Percentiles rank a stretch among this genome's conserved stretches.
These are phyloP conservation scores for Gossypium laxum DNA, from an alignment of 441 rosid genomes.

Conservation along the genomic window DNA sequence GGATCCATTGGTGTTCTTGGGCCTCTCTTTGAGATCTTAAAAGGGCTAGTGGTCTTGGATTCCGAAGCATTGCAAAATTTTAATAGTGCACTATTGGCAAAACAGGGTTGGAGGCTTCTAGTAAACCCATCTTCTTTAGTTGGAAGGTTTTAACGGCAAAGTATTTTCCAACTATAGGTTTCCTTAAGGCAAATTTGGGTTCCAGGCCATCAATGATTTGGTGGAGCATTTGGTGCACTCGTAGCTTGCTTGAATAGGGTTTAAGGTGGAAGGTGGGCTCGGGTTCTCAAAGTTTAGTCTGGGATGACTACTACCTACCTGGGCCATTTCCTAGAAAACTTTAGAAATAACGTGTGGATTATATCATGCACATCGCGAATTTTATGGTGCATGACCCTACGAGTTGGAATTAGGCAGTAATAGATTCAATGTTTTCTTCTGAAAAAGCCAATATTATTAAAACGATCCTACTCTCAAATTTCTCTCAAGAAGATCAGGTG, in stretches of 20 bases:
- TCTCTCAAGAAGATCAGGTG: too few relatives aligned
- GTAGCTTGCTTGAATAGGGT: background rate
- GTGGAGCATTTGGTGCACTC: background rate
- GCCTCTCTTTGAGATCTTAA: background rate
- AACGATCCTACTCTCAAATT: too few relatives aligned
- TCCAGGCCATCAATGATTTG: background rate
- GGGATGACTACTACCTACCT: background rate
- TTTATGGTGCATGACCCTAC: too few relatives aligned
- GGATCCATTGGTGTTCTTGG: background rate
- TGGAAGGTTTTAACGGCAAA: background rate
- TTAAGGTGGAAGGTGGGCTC: background rate
- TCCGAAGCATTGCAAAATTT: background rate
- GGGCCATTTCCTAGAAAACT: too few relatives aligned
- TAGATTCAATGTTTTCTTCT: too few relatives aligned
- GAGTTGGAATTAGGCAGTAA: too few relatives aligned
- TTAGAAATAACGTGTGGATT: too few relatives aligned
- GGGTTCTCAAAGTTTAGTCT: background rate
- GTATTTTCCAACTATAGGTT: background rate
- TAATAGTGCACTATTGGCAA: background rate
- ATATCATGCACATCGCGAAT: too few relatives aligned
- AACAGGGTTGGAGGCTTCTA: background rate
- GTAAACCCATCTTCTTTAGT: background rate
- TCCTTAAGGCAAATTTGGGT: background rate
- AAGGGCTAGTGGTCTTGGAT: background rate
- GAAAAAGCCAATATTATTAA: too few relatives aligned